Conservation (phyloP, 768 basidiomycete genomes). For the Xerocomellus intermedius region DNA sequence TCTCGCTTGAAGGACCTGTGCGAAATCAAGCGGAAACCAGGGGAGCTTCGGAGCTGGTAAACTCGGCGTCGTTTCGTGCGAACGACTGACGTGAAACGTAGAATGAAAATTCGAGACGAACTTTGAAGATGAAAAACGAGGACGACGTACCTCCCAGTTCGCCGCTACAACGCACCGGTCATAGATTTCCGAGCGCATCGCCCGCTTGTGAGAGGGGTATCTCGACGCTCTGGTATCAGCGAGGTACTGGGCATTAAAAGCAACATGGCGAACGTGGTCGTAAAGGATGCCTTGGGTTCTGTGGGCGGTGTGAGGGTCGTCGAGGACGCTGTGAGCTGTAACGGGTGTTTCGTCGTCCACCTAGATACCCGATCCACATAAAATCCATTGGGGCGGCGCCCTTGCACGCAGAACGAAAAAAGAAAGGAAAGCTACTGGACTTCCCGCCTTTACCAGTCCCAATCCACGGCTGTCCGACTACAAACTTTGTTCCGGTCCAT, state of each 20-base stretch:
- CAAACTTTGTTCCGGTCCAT: constrained; percentile 69
- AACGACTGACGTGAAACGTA: constrained; percentile 36
- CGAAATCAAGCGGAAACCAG: constrained; percentile 68
- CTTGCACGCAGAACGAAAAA: not conserved
- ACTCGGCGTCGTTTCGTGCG: constrained; percentile 57
- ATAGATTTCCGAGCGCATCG: constrained; percentile 72
- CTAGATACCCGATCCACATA: constrained; percentile 32
- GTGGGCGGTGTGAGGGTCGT: constrained; percentile 26
- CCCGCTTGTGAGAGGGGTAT: constrained; percentile 77
- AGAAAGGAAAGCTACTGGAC: constrained; percentile 47
- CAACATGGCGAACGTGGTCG: constrained; percentile 81
- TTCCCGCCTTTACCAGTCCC: constrained; percentile 67
- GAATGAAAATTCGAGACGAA: no score
- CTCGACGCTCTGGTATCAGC: constrained; percentile 72
- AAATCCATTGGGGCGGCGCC: no score
- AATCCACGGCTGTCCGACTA: constrained; percentile 77
- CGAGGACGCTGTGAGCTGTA: constrained; percentile 50
- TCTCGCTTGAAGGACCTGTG: constrained; percentile 76
- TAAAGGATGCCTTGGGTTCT: constrained; percentile 54
- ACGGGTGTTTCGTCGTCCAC: constrained; percentile 66
- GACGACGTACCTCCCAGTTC: constrained; percentile 59
- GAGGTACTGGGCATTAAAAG: constrained; percentile 82
- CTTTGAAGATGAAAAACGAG: no score
- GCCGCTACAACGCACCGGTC: constrained; percentile 75
- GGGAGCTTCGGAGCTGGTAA: constrained; percentile 64